Evolutionary conservation across 164 flowering plant species (phyloP).

Genomic region (Cinnamomum chago): DNA sequence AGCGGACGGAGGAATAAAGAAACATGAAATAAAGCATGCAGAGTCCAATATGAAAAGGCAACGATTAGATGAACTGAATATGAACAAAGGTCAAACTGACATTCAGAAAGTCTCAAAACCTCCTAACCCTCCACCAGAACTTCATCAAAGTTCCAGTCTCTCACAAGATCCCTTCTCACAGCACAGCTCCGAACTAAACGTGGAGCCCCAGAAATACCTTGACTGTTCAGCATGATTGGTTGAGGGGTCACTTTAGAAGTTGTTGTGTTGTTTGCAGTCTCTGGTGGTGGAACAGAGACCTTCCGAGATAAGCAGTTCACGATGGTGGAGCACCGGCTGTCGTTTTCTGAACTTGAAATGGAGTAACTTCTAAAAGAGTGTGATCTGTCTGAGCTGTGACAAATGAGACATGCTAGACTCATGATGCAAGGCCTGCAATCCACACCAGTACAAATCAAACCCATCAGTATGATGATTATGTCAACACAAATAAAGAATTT

Average conservation of each 20-base stretch:
- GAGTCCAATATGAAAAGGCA: no score
- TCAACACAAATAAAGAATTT: no score
- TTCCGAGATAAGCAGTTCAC: conserved; percentile 53
- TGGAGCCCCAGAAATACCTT: conserved; percentile 51
- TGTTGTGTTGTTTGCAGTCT: conserved; percentile 20
- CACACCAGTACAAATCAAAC: no score
- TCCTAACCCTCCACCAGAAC: conserved; percentile 43
- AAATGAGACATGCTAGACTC: conserved; percentile 88
- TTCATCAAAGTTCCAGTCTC: conserved; percentile 89
- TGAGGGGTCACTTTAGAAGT: conserved; percentile 84
- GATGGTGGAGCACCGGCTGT: conserved; percentile 69
- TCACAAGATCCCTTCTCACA: conserved; percentile 78
- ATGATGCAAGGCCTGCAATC: conserved; percentile 19
- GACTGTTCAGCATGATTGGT: conserved; percentile 33
- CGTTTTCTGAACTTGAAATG: conserved; percentile 77
- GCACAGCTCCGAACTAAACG: conserved; percentile 79
- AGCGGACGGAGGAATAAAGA: no score
- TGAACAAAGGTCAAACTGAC: no score
- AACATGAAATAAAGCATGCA: no score
- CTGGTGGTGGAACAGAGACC: conserved; percentile 27
- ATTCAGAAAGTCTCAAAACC: no score
- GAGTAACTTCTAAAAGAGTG: conserved; percentile 91
- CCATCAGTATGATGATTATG: no score
- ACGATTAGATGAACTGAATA: no score
- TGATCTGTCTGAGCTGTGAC: conserved; percentile 78